A percentile compares a stretch with the other conserved stretches of the same genome.
These are phyloP conservation scores for Elasticomyces elasticus DNA, from an alignment of 495 filamentous ascomycete genomes.

Conservation along the genomic window DNA sequence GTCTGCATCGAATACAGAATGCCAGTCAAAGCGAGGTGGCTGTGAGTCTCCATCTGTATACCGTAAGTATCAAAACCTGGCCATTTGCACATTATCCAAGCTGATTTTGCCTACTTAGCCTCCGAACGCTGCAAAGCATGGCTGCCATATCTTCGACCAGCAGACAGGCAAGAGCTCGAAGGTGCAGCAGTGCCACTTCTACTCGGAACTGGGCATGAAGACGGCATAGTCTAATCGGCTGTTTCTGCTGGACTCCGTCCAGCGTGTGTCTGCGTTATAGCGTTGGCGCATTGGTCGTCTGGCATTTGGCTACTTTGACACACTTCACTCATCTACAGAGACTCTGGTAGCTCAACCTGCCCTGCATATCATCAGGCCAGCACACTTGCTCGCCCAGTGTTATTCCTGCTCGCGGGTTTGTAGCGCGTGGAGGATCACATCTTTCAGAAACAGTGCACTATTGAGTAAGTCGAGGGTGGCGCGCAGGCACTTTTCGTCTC, in stretches of 20 bases:
- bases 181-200: conserved; percentile 54
- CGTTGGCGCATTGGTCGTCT: not conserved
- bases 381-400: too few relatives aligned
- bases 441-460: too few relatives aligned
- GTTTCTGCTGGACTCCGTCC: too few relatives aligned
- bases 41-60: conserved; percentile 61
- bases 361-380: too few relatives aligned
- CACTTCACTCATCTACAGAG: too few relatives aligned
- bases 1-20: conserved; percentile 75
- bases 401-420: too few relatives aligned
- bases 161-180: conserved; percentile 63
- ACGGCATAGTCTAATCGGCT: conserved; percentile 10
- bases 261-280: not conserved
- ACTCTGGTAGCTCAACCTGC: too few relatives aligned
- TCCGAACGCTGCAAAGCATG: conserved; percentile 68
- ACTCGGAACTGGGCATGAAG: conserved; percentile 40
- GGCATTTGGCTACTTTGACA: too few relatives aligned
- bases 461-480: too few relatives aligned
- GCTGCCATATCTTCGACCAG: conserved; percentile 63
- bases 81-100: not conserved
- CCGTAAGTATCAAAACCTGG: conserved; percentile 3
- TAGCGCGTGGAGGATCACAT: too few relatives aligned
- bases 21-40: conserved; percentile 58
- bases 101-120: conserved; percentile 33
- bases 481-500: too few relatives aligned